A percentile compares a stretch with the other conserved stretches of the same genome.
phyloP scores from a whole-genome alignment of 2,329 filamentous ascomycete genomes.

The Paraphaeosphaeria minitans region DNA sequence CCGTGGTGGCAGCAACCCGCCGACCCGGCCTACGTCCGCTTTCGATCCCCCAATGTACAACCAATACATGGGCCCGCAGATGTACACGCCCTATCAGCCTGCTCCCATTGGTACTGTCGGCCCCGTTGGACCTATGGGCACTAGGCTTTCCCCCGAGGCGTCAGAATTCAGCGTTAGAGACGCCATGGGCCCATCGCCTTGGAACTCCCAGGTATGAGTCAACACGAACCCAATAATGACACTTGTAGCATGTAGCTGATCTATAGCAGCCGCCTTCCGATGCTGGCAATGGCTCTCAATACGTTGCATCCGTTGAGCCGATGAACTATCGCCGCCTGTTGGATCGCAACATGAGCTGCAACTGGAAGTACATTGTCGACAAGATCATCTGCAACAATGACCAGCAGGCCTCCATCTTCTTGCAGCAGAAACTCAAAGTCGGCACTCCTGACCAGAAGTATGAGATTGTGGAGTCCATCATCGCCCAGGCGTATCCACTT shows the following conservation, averaged over 20 bases:
- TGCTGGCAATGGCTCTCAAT: conserved; percentile 57
- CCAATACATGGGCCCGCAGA: conserved; percentile 37
- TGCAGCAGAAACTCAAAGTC: conserved; percentile 98
- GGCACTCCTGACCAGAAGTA: conserved; percentile 95
- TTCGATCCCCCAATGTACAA: conserved; percentile 41
- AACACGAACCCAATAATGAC: neutral
- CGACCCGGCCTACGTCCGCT: conserved; percentile 45
- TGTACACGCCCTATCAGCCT: conserved; percentile 37
- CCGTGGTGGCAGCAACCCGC: conserved; percentile 37
- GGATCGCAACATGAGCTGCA: conserved; percentile 94
- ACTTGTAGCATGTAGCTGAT: conserved; percentile 8
- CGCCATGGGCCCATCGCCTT: conserved; percentile 43
- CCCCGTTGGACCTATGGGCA: conserved; percentile 45
- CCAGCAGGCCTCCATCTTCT: conserved; percentile 97
- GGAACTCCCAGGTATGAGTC: conserved; percentile 43
- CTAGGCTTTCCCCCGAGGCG: conserved; percentile 53
- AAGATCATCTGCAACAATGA: conserved; percentile 99
- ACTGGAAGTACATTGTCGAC: conserved; percentile 99
- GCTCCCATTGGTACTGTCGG: conserved; percentile 49
- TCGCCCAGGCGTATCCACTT: conserved; percentile 88
- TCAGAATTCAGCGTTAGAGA: conserved; percentile 49
- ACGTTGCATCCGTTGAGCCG: conserved; percentile 84
- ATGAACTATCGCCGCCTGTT: conserved; percentile 95
- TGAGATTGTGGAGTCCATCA: conserved; percentile 95
- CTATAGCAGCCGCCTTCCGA: conserved; percentile 32